Evolutionary conservation across 2,329 filamentous ascomycete genomes (phyloP), one percentile per base, ranked within the genome.

Genomic region (Grosmannia clavigera): DNA sequence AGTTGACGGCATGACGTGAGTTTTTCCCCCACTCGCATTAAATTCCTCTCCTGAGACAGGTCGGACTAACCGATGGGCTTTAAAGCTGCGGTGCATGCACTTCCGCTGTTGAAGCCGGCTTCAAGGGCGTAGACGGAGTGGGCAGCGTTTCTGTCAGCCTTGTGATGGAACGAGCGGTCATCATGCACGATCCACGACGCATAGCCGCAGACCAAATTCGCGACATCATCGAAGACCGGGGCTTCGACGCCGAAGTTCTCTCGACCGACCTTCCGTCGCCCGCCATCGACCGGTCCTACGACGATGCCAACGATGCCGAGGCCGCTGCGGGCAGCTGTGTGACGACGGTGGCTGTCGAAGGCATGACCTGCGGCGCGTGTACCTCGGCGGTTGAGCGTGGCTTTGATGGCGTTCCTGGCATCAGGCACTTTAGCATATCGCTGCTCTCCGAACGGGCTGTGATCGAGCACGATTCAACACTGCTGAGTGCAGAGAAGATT

Each of bases 81-180:
- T n/a, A 51, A 33, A 84, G 81, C 65, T 99, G 94, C 75, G 92
- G 92, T 70, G 87, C 92, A 66, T 99, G 94, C 72, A 96, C 92
- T 33, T 95, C 92, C 53, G 87, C 94, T n/a, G 87, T 99, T 66
- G 92, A 97, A 78, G 83, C 87, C 62, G 94, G 88, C 65, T 95
- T 99, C 75, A 87, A 90, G 68, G 83, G 82, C 65, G 81, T 95
- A 5, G 79, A 87, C 48, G 92, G 94, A 59, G 85, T 94, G 11
- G 88, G 87, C 64, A 90, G 81, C 66, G 90, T 97, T 61, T 95
- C 91, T 11, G 88, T 99, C 67, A 96, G 90, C 70, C 77, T 99
- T 67, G 88, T 96, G 60, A 95, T 96, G 84, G 92, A 96, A 73
- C 85, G 92, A 62, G 94, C 92, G n/a, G 92, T 97, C 51, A 79